Base-by-base conservation (phyloP, 2,329 filamentous ascomycete genomes). In the Pleoardoris graminearum region DNA sequence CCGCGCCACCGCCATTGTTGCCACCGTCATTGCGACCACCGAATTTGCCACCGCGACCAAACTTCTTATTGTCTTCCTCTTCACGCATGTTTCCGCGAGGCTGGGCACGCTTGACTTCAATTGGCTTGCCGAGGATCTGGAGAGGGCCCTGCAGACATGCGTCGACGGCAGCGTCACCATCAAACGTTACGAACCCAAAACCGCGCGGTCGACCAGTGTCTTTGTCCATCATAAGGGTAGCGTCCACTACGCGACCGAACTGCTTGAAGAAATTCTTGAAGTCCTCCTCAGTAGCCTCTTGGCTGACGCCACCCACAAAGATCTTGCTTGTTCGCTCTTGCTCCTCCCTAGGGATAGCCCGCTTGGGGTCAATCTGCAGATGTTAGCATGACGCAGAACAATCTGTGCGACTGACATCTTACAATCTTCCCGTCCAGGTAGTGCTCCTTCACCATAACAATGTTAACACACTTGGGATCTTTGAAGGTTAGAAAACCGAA, bases 221-320 rank as follows among this genome's bases (percentile, higher is more conserved):
- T 76, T 99, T 99, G 74, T 99, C 94, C 86, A 99, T 99, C 94
- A 99, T 99, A 2, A 99, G 85, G 0, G 94, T 99, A 1, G 94
- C 94, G 76, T 99, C 94, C 33, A 99, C 88, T 17, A 99, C 94
- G 55, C 93, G 87, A 23, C 94, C 94, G 66, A 97, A 99, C 68
- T 96, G 90, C 68, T 89, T 91, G 77, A 99, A 99, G 76, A 96
- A 99, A 54, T 94, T 88, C 69, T 91, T 91, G 73, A 99, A 99
- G 71, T 97, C 91, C 57, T 92, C 87, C 68, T 99, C 94, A 1
- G 91, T 97, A 0, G 93, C 94, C 68, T 99, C 94, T 76, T 97
- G 94, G 74, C 90, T 96, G 51, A 99, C 94, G 68, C 94, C 94
- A 27, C 94, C 94, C 19, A 99, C 94, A 65, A 99, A 99, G 63